Conservation (phyloP, 768 basidiomycete species). For the Lactarius deliciosus region DNA sequence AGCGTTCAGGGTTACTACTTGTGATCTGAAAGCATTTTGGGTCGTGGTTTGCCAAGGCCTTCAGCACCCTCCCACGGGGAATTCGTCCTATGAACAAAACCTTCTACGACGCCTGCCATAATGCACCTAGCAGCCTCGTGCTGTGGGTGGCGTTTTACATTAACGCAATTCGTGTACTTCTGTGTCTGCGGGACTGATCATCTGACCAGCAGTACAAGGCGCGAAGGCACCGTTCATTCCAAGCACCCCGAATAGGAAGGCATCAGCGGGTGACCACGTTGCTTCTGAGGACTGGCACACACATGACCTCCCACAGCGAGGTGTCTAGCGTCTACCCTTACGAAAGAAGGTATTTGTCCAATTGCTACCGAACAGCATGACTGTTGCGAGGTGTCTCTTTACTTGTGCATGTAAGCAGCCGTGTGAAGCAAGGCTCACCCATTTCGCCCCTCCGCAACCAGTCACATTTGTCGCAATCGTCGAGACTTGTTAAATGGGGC, state of each 20-base stretch:
- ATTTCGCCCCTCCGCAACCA: slow-evolving; percentile 8
- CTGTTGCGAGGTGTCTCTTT: not conserved
- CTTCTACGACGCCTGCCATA: slow-evolving; percentile 9
- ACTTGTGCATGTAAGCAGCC: slow-evolving; percentile 14
- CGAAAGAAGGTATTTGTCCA: slow-evolving; percentile 6
- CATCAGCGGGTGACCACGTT: slow-evolving; percentile 2
- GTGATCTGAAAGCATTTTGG: slow-evolving; percentile 13
- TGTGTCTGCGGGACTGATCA: not conserved
- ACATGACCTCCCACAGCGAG: slow-evolving; percentile 19
- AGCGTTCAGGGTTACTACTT: slow-evolving; percentile 13
- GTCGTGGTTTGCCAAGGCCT: slow-evolving; percentile 5
- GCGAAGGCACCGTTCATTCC: slow-evolving; percentile 13
- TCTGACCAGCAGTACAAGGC: not conserved
- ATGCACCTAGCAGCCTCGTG: slow-evolving; percentile 14
- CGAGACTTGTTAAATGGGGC: not conserved
- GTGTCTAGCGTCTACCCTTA: slow-evolving; percentile 10
- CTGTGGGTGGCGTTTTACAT: not conserved
- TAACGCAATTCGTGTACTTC: slow-evolving; percentile 13
- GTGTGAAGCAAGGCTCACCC: slow-evolving; percentile 9
- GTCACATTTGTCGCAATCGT: slow-evolving; percentile 13
- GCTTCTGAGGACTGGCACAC: slow-evolving; percentile 1
- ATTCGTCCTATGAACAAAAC: slow-evolving; percentile 8
- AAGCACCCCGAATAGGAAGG: not conserved
- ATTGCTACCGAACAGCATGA: slow-evolving; percentile 12
- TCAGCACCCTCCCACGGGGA: slow-evolving; percentile 7